A percentile compares a stretch with the other conserved stretches of the same genome.
Evolutionary conservation across 2,329 filamentous ascomycete genomes (phyloP).

Genomic region (Coniochaeta ligniaria): DNA sequence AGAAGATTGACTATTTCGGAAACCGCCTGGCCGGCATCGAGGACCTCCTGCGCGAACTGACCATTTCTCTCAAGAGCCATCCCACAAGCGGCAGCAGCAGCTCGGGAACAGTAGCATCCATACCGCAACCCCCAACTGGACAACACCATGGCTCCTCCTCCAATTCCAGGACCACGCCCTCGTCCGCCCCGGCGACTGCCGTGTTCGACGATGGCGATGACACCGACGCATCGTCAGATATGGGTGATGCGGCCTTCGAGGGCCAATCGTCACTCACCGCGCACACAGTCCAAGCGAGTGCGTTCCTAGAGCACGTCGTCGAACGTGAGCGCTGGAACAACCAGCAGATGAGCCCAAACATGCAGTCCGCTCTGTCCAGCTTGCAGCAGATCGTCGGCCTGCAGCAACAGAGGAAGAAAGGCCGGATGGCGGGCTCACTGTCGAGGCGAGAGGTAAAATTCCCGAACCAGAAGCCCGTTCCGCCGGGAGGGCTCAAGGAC

Average conservation of each 20-base stretch:
- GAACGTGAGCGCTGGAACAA: slow-evolving; percentile 37
- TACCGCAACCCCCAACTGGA: background rate
- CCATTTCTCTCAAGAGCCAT: slow-evolving; percentile 7
- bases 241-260: background rate
- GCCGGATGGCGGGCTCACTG: background rate
- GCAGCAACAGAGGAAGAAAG: slow-evolving; percentile 31
- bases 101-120: background rate
- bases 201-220: background rate
- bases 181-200: background rate
- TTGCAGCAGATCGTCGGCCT: slow-evolving; percentile 45
- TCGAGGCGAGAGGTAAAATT: slow-evolving; percentile 36
- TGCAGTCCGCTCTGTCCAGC: slow-evolving; percentile 43
- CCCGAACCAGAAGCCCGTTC: slow-evolving; percentile 35
- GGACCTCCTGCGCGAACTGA: slow-evolving; percentile 30
- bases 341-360: slow-evolving; percentile 38
- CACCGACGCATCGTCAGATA: background rate
- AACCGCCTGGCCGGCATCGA: slow-evolving; percentile 37
- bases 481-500: slow-evolving; percentile 38
- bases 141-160: background rate
- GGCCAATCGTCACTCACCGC: background rate
- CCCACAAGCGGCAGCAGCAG: slow-evolving; percentile 4
- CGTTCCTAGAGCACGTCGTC: slow-evolving; percentile 35
- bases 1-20: slow-evolving; percentile 44
- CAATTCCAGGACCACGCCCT: background rate
- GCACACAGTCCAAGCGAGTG: background rate